phyloP scores from a whole-genome alignment of 2,329 filamentous ascomycete genomes.

The Penicillium brasilianum region DNA sequence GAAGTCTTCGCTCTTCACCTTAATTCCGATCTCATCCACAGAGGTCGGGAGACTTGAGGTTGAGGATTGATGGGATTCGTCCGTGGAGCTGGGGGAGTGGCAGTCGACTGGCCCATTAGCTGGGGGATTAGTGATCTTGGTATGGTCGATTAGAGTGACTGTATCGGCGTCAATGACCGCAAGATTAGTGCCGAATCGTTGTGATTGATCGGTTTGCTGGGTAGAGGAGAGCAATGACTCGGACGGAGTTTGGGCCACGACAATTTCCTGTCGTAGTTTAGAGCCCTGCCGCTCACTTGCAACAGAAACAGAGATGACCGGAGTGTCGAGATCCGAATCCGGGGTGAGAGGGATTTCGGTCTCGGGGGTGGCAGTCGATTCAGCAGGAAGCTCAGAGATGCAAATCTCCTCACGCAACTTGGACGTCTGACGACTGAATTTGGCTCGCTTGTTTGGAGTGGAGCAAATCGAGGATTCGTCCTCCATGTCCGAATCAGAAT shows the following conservation, averaged over 20 bases:
- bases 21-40: constrained; percentile 32
- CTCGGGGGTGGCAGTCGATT: constrained; percentile 23
- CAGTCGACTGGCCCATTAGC: constrained; percentile 26
- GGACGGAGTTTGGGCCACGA: constrained; percentile 9
- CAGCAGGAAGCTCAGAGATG: constrained; percentile 36
- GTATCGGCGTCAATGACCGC: constrained; percentile 6
- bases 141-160: constrained; percentile 14
- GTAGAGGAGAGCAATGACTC: constrained; percentile 15
- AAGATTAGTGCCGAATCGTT: background rate
- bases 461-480: constrained; percentile 24
- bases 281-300: constrained; percentile 14
- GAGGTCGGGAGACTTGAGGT: constrained; percentile 47
- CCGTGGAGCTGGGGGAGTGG: constrained; percentile 38
- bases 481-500: constrained; percentile 37
- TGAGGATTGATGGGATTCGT: constrained; percentile 41
- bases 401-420: constrained; percentile 46
- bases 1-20: constrained; percentile 29
- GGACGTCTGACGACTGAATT: constrained; percentile 42
- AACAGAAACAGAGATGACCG: constrained; percentile 5
- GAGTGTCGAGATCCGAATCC: constrained; percentile 12
- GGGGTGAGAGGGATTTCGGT: constrained; percentile 18
- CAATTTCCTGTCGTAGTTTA: constrained; percentile 24
- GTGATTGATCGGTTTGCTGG: constrained; percentile 1
- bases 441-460: constrained; percentile 41
- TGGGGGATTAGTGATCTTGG: constrained; percentile 15